A percentile compares a stretch with the other conserved stretches of the same genome.
Evolutionary conservation across 805 yeast genomes (phyloP).

Genomic region (Starmerella riodocensis): DNA sequence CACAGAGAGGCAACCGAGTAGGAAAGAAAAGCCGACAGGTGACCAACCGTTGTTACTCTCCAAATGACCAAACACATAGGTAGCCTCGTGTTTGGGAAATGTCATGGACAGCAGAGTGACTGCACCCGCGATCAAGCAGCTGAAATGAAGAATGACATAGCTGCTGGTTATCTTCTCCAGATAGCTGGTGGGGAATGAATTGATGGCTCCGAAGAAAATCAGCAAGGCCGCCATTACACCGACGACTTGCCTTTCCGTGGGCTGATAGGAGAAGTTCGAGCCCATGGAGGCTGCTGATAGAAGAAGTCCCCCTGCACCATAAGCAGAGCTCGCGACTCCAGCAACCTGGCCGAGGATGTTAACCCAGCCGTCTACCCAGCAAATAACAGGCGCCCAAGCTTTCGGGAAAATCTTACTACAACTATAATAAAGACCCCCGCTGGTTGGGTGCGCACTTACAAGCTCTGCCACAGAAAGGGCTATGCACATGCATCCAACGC

Average conservation of each 20-base stretch:
- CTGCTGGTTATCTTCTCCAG: conserved; percentile 40
- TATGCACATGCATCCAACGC: conserved; percentile 40
- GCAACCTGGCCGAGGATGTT: conserved; percentile 31
- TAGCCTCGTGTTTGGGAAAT: conserved; percentile 34
- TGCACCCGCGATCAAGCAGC: conserved; percentile 38
- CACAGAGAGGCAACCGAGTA: conserved; percentile 37
- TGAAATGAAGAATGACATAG: conserved; percentile 38
- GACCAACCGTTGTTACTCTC: conserved; percentile 41
- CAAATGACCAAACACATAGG: conserved; percentile 37
- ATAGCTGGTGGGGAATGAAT: conserved; percentile 40
- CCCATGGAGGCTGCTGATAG: conserved; percentile 29
- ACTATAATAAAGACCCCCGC: conserved; percentile 64
- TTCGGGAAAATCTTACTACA: conserved; percentile 21
- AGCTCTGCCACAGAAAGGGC: conserved; percentile 53
- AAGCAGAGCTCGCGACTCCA: conserved; percentile 28
- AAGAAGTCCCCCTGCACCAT: conserved; percentile 27
- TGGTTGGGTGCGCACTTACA: conserved; percentile 59
- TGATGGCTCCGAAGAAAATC: conserved; percentile 37
- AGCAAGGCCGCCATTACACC: conserved; percentile 34
- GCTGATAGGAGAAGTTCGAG: conserved; percentile 23
- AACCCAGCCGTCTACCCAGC: conserved; percentile 44
- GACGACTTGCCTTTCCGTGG: conserved; percentile 23
- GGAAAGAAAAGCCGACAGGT: conserved; percentile 42
- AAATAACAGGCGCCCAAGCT: conserved; percentile 38
- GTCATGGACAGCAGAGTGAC: conserved; percentile 44